These are phyloP conservation scores for Aspergillus quadricinctus DNA, from an alignment of 2,329 filamentous ascomycete genomes.

Conservation along the genomic window DNA sequence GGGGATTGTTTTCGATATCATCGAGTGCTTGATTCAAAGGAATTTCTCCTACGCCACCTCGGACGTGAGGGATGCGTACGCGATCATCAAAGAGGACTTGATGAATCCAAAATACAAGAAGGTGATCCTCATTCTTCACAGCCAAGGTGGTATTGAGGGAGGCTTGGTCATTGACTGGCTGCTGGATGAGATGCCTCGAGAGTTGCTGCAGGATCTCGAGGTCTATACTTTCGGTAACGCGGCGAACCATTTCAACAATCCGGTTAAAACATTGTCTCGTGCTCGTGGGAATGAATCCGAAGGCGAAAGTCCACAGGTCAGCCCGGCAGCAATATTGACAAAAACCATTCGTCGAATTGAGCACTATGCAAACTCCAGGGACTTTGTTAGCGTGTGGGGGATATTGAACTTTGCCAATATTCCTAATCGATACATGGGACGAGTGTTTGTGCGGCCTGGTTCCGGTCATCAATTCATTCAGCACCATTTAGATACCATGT, in stretches of 20 bases:
- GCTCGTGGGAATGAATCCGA: neutral
- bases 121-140: constrained; percentile 70
- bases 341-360: constrained; percentile 66
- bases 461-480: constrained; percentile 43
- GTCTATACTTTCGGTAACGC: constrained; percentile 73
- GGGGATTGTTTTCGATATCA: constrained; percentile 70
- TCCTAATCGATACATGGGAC: constrained; percentile 47
- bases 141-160: constrained; percentile 72
- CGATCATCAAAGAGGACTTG: constrained; percentile 59
- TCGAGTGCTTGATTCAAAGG: constrained; percentile 74
- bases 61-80: constrained; percentile 59
- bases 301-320: neutral
- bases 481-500: constrained; percentile 44
- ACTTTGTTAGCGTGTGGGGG: constrained; percentile 72
- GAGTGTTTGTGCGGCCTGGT: constrained; percentile 43
- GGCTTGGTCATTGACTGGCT: constrained; percentile 73
- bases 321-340: neutral
- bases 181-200: constrained; percentile 64
- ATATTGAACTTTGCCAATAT: constrained; percentile 62
- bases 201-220: constrained; percentile 64
- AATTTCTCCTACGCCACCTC: constrained; percentile 67
- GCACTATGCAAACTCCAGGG: constrained; percentile 70
- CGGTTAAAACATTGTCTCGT: constrained; percentile 42
- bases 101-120: constrained; percentile 61
- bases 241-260: constrained; percentile 79